These are phyloP conservation scores for Diaporthe australafricana DNA, from an alignment of 2,329 filamentous ascomycete genomes.

Conservation along the genomic window DNA sequence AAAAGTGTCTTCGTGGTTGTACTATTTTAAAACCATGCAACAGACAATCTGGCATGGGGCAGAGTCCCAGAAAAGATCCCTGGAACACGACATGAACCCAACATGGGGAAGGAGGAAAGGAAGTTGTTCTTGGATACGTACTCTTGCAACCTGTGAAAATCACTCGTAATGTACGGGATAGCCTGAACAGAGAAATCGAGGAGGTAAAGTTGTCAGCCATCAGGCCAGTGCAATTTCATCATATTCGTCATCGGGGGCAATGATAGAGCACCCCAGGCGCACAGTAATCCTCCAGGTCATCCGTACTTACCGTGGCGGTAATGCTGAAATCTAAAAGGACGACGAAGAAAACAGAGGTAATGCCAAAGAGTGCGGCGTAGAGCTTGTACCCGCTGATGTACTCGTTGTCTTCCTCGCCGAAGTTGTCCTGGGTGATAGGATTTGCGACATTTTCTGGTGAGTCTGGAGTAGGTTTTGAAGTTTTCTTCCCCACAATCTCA, in stretches of 20 bases:
- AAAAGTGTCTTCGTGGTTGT: accelerated
- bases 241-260: background rate
- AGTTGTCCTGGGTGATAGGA: background rate
- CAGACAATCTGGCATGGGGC: too few species aligned
- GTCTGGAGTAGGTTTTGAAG: background rate
- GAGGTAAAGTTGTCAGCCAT: background rate
- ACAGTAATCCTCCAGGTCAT: background rate
- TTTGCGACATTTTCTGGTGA: background rate
- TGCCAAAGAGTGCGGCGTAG: background rate
- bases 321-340: background rate
- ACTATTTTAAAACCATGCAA: background rate
- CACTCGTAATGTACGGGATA: conserved; percentile 4
- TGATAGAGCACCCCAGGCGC: background rate
- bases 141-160: conserved; percentile 3
- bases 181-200: background rate
- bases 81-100: background rate
- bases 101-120: background rate
- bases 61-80: too few species aligned
- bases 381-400: background rate
- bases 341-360: background rate
- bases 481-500: accelerated
- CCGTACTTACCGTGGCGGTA: background rate
- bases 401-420: background rate
- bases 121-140: background rate
- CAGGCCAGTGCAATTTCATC: background rate